Evolutionary conservation across 1,139 yeast genomes (phyloP).

Genomic region (Hansenula lynferdii): DNA sequence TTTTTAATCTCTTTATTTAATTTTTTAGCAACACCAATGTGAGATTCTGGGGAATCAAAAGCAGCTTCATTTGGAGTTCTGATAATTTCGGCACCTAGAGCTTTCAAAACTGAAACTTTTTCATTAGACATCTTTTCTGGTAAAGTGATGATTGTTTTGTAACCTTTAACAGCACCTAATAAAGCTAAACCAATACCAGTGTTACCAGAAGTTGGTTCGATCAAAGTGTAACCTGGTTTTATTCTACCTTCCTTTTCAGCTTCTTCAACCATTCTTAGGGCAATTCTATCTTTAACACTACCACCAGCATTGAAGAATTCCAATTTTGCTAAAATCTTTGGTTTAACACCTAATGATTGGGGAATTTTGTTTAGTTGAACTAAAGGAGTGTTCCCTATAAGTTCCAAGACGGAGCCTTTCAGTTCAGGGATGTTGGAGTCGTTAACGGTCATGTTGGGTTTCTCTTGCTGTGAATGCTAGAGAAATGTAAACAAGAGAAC

Average conservation of each 20-base stretch:
- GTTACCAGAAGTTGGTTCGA: conserved; percentile 88
- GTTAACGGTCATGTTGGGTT: background rate
- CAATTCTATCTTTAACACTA: conserved; percentile 93
- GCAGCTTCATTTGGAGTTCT: conserved; percentile 94
- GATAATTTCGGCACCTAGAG: conserved; percentile 86
- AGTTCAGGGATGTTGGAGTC: conserved; percentile 8
- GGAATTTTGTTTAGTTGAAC: conserved; percentile 74
- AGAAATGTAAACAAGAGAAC: conserved; percentile 1
- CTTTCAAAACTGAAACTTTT: conserved; percentile 83
- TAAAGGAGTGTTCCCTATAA: conserved; percentile 82
- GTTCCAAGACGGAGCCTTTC: conserved; percentile 57
- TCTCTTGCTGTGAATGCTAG: background rate
- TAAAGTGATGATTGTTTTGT: conserved; percentile 80
- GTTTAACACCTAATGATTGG: conserved; percentile 71
- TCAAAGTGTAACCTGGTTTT: conserved; percentile 81
- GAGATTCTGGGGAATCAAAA: conserved; percentile 90
- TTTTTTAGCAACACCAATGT: conserved; percentile 82
- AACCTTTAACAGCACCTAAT: conserved; percentile 83
- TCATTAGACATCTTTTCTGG: conserved; percentile 95
- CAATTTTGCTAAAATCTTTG: conserved; percentile 79
- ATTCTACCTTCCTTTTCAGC: conserved; percentile 78
- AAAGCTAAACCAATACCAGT: conserved; percentile 89
- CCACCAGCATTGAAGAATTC: conserved; percentile 94
- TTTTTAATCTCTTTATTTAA: conserved; percentile 83
- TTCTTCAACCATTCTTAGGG: conserved; percentile 78